A percentile compares a stretch with the other conserved stretches of the same genome.
Conservation (phyloP, 2,329 filamentous ascomycete genomes). For the Penicillium sp. region DNA sequence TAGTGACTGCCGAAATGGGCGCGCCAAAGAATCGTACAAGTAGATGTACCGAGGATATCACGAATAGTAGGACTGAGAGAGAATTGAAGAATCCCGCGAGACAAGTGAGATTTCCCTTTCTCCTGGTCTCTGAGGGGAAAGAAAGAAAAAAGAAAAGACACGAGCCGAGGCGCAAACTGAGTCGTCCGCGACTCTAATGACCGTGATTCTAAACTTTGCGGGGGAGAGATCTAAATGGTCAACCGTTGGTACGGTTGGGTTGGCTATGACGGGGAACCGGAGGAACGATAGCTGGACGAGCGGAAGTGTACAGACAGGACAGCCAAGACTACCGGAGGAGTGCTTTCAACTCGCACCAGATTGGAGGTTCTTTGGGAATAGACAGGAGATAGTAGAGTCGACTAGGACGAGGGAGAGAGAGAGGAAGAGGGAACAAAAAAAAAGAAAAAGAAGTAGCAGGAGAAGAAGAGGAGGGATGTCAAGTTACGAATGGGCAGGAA, state of each 20-base stretch:
- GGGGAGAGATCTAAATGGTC: slow-evolving; percentile 5
- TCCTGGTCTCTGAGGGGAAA: background rate
- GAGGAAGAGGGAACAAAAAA: background rate
- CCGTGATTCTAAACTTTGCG: slow-evolving; percentile 22
- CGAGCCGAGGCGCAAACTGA: slow-evolving; percentile 9
- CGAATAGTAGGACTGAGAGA: too few relatives aligned
- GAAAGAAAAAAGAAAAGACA: background rate
- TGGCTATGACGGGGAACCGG: slow-evolving; percentile 33
- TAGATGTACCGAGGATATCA: too few relatives aligned
- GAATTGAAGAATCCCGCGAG: too few relatives aligned
- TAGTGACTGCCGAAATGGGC: too few relatives aligned
- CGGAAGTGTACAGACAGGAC: slow-evolving; percentile 22
- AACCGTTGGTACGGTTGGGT: background rate
- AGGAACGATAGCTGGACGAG: slow-evolving; percentile 30
- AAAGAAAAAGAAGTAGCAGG: background rate
- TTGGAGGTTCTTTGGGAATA: too few relatives aligned
- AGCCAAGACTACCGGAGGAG: too few relatives aligned
- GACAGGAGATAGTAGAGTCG: too few relatives aligned
- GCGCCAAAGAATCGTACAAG: too few relatives aligned
- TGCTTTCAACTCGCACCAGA: too few relatives aligned
- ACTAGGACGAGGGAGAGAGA: too few relatives aligned
- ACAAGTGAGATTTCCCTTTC: background rate
- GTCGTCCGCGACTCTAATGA: slow-evolving; percentile 14
- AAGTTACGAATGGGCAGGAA: background rate
- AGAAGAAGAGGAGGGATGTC: background rate